Conservation (phyloP, 768 basidiomycete species). For the Agrocybe praecox region DNA sequence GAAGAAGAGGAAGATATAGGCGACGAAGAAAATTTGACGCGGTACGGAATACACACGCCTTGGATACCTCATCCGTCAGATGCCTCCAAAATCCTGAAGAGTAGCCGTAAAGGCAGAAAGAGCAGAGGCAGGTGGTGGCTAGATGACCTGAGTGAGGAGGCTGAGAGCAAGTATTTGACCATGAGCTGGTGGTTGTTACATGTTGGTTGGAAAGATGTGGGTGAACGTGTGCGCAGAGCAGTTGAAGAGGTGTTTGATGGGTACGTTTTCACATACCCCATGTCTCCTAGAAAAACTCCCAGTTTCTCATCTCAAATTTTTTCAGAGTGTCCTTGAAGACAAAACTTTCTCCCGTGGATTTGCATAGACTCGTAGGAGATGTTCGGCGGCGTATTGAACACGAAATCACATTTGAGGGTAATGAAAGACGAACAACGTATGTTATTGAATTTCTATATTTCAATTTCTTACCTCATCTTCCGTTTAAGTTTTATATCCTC, state of each 20-base stretch:
- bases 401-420: slow-evolving; percentile 63
- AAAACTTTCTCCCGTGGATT: slow-evolving; percentile 68
- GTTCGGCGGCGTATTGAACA: slow-evolving; percentile 79
- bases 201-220: slow-evolving; percentile 89
- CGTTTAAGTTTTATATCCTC: slow-evolving; percentile 67
- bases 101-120: background rate
- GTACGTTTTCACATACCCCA: slow-evolving; percentile 44
- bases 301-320: background rate
- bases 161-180: slow-evolving; percentile 80
- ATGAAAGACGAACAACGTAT: slow-evolving; percentile 57
- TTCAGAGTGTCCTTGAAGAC: slow-evolving; percentile 82
- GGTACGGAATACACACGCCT: background rate
- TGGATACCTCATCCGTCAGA: background rate
- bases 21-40: slow-evolving; percentile 16
- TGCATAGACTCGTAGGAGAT: slow-evolving; percentile 69
- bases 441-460: slow-evolving; percentile 16
- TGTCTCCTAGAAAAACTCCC: background rate
- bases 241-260: slow-evolving; percentile 86
- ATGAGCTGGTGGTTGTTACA: slow-evolving; percentile 94
- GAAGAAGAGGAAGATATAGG: slow-evolving; percentile 14
- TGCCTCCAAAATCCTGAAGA: background rate
- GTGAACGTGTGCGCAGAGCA: slow-evolving; percentile 67
- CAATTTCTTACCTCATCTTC: background rate
- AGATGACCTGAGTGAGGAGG: slow-evolving; percentile 55
- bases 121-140: slow-evolving; percentile 3